phyloP scores from a whole-genome alignment of 139 green algal genomes.

The Limnomonas spitsbergensis region DNA sequence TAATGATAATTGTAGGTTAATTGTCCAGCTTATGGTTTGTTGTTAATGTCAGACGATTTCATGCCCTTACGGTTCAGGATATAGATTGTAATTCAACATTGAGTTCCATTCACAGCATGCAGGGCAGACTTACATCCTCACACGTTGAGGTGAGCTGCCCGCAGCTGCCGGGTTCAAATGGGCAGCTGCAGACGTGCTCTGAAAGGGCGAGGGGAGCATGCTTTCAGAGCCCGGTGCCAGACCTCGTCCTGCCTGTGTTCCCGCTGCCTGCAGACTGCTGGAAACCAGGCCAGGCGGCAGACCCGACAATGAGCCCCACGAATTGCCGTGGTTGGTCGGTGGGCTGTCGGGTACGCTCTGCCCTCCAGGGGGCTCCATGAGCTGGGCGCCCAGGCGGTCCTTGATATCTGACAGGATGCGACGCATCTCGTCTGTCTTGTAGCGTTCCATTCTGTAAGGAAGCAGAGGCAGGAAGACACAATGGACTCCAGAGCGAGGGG shows the following conservation, averaged over 20 bases:
- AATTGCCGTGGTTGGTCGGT: too few species aligned
- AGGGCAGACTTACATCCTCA: neutral
- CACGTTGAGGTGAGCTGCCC: neutral
- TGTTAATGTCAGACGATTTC: neutral
- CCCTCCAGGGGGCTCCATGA: neutral
- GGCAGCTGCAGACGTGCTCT: too few species aligned
- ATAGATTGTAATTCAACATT: neutral
- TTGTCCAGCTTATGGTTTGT: neutral
- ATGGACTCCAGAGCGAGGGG: neutral
- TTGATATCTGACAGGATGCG: conserved; percentile 28
- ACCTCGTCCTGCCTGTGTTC: neutral
- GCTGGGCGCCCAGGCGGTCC: conserved; percentile 18
- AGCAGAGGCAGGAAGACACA: neutral
- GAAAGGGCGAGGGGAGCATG: neutral
- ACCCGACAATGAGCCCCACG: too few species aligned
- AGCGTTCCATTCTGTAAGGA: conserved; percentile 17
- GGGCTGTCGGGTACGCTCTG: neutral
- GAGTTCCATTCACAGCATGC: neutral
- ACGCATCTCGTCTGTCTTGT: conserved; percentile 28
- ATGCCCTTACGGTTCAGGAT: neutral
- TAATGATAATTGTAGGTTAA: neutral
- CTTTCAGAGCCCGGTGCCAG: neutral
- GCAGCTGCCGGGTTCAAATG: too few species aligned
- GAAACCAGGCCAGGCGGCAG: too few species aligned
- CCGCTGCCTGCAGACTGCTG: neutral